Percentiles rank a stretch among this genome's conserved stretches.
phyloP scores from a whole-genome alignment of 1,139 yeast genomes.

The Candida dubliniensis region DNA sequence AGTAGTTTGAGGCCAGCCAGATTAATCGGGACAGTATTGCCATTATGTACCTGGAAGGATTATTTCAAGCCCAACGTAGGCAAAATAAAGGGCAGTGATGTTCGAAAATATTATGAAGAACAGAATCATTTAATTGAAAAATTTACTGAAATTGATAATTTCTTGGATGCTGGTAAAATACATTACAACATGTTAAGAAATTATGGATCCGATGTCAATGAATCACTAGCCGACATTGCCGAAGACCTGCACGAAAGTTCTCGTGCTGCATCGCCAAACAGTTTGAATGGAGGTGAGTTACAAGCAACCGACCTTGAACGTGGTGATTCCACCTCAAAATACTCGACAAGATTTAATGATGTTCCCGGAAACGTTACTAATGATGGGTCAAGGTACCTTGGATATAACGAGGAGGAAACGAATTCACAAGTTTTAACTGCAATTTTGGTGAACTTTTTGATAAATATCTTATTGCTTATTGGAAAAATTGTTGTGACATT shows the following conservation, averaged over 20 bases:
- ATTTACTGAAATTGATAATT: slow-evolving; percentile 60
- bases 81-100: slow-evolving; percentile 21
- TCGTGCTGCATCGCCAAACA: background rate
- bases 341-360: slow-evolving; percentile 35
- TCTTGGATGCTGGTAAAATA: slow-evolving; percentile 67
- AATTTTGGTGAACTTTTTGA: slow-evolving; percentile 61
- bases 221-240: slow-evolving; percentile 20
- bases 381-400: slow-evolving; percentile 25
- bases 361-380: slow-evolving; percentile 61
- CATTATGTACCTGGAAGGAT: slow-evolving; percentile 51
- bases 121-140: slow-evolving; percentile 63
- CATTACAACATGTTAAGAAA: slow-evolving; percentile 64
- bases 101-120: slow-evolving; percentile 39
- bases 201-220: slow-evolving; percentile 36
- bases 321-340: slow-evolving; percentile 17
- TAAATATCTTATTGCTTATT: slow-evolving; percentile 58
- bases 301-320: slow-evolving; percentile 13
- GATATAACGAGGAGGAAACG: slow-evolving; percentile 39
- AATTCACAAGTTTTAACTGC: slow-evolving; percentile 53
- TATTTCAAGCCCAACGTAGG: slow-evolving; percentile 23
- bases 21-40: slow-evolving; percentile 54
- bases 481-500: slow-evolving; percentile 67
- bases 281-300: background rate
- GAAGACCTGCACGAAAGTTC: slow-evolving; percentile 17
- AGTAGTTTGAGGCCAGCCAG: slow-evolving; percentile 44